phyloP scores from a whole-genome alignment of 1,284 basidiomycete species.

The Papiliotrema terrestris region DNA sequence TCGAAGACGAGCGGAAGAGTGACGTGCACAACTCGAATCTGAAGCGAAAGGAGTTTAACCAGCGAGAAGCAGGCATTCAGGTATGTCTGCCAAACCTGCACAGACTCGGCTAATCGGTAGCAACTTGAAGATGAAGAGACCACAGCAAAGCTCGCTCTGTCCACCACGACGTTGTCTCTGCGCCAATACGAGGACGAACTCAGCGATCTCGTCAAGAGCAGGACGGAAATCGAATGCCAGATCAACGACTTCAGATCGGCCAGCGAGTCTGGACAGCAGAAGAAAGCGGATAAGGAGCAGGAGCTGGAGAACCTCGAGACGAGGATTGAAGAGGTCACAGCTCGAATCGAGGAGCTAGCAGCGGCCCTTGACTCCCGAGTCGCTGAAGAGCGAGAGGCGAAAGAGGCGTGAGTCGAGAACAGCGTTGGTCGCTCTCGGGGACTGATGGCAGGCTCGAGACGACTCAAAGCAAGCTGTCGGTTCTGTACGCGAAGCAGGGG shows the following conservation, averaged over 20 bases:
- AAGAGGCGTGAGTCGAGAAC: conserved; percentile 50
- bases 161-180: conserved; percentile 56
- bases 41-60: conserved; percentile 73
- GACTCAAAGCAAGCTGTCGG: conserved; percentile 63
- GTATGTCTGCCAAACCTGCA: conserved; percentile 50
- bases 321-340: conserved; percentile 63
- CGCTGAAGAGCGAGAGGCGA: conserved; percentile 63
- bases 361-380: conserved; percentile 64
- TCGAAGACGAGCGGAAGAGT: conserved; percentile 65
- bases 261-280: conserved; percentile 61
- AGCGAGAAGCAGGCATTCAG: conserved; percentile 76
- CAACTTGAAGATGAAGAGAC: conserved; percentile 70
- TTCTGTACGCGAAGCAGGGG: conserved; percentile 82
- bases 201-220: conserved; percentile 66
- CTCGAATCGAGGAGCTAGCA: conserved; percentile 58
- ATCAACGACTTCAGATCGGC: conserved; percentile 73
- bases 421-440: neutral
- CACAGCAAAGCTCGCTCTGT: conserved; percentile 65
- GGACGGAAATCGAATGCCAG: conserved; percentile 78
- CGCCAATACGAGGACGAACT: conserved; percentile 44
- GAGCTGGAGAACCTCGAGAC: conserved; percentile 64
- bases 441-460: conserved; percentile 59
- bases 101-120: conserved; percentile 46
- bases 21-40: conserved; percentile 82
- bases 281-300: conserved; percentile 53